Evolutionary conservation across 768 basidiomycete genomes (phyloP).

Genomic region (Phanerochaete sordida): DNA sequence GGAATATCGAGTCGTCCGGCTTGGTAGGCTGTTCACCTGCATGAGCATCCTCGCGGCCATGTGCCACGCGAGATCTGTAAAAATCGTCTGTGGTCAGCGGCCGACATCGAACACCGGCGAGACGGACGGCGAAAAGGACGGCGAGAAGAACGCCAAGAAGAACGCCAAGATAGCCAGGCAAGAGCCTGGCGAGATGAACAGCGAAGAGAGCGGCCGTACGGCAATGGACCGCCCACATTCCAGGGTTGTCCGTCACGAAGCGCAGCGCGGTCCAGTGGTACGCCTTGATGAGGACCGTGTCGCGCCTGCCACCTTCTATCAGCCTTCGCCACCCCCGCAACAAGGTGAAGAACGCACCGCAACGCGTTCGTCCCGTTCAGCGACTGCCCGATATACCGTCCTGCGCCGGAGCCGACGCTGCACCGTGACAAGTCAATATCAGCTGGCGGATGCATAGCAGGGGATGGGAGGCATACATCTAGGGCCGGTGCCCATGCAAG

Average conservation of each 20-base stretch:
- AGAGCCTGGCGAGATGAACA: too few relatives aligned
- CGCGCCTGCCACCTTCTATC: constrained; percentile 31
- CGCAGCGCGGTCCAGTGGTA: constrained; percentile 36
- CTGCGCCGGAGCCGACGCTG: constrained; percentile 33
- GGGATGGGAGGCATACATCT: constrained; percentile 9
- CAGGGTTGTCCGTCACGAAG: constrained; percentile 41
- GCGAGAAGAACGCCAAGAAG: too few relatives aligned
- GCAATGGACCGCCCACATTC: constrained; percentile 45
- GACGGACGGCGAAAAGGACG: too few relatives aligned
- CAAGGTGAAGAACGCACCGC: constrained; percentile 20
- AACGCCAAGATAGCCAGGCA: neutral
- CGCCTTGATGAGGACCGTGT: constrained; percentile 38
- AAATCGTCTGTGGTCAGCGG: too few relatives aligned
- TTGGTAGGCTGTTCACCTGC: constrained; percentile 37
- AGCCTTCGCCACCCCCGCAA: neutral
- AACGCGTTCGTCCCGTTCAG: constrained; percentile 32
- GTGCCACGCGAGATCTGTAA: constrained; percentile 8
- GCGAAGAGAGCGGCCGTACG: constrained; percentile 20
- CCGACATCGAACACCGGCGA: too few relatives aligned
- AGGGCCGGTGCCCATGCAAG: constrained; percentile 31
- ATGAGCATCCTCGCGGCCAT: constrained; percentile 36
- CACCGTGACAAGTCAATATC: too few relatives aligned
- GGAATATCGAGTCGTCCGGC: constrained; percentile 32
- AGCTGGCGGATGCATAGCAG: too few relatives aligned
- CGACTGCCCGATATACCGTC: constrained; percentile 26